Conservation (phyloP, 1,139 yeast species). For the Hansenula lynferdii region DNA sequence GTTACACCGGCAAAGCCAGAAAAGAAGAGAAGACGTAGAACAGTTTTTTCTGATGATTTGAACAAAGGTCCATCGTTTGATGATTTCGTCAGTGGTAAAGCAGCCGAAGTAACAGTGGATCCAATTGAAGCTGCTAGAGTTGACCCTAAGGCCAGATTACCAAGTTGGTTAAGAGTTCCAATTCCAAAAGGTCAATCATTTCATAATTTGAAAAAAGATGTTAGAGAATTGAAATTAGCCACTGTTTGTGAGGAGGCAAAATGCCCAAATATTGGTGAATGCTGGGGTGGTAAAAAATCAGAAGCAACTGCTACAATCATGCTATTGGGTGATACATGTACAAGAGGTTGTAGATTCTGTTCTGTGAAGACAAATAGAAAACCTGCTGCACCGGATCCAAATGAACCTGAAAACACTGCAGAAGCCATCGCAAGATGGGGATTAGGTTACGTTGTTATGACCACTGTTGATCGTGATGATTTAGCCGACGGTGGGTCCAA, state of each 20-base stretch:
- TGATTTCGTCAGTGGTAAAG: slow-evolving; percentile 81
- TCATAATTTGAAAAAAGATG: slow-evolving; percentile 77
- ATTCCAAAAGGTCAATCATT: slow-evolving; percentile 90
- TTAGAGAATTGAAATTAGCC: slow-evolving; percentile 80
- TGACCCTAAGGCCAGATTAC: slow-evolving; percentile 44
- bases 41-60: slow-evolving; percentile 65
- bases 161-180: slow-evolving; percentile 92
- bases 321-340: slow-evolving; percentile 98
- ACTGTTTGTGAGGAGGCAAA: slow-evolving; percentile 99
- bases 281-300: slow-evolving; percentile 97
- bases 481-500: slow-evolving; percentile 88
- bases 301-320: slow-evolving; percentile 99
- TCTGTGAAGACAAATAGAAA: slow-evolving; percentile 88
- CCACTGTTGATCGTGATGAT: slow-evolving; percentile 98
- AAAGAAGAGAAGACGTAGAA: slow-evolving; percentile 40
- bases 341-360: slow-evolving; percentile 97
- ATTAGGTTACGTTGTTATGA: slow-evolving; percentile 92
- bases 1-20: slow-evolving; percentile 9
- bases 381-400: slow-evolving; percentile 89
- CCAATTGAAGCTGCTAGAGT: slow-evolving; percentile 69
- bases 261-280: slow-evolving; percentile 98
- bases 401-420: slow-evolving; percentile 97
- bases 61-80: slow-evolving; percentile 92
- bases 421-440: slow-evolving; percentile 99
- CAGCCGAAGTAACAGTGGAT: slow-evolving; percentile 57